These are phyloP conservation scores for Trametes sanguinea DNA, from an alignment of 768 basidiomycete species.

Conservation along the genomic window DNA sequence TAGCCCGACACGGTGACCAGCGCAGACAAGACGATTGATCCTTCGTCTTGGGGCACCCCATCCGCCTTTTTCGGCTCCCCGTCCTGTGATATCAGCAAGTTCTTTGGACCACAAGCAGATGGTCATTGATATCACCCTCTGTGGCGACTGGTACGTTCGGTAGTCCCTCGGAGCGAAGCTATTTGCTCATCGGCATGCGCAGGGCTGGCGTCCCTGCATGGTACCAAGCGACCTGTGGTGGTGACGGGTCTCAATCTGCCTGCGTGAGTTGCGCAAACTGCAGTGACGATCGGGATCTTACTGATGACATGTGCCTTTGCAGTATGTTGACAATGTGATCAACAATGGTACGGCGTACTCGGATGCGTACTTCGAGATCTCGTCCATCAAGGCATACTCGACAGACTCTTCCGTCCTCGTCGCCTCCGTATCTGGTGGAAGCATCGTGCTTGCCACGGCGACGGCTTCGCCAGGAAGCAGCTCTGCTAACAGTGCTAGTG, in stretches of 20 bases:
- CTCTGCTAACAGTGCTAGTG: not conserved
- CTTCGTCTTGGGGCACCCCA: constrained; percentile 47
- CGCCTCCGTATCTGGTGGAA: constrained; percentile 10
- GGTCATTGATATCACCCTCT: constrained; percentile 58
- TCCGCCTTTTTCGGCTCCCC: constrained; percentile 43
- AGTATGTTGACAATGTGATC: constrained; percentile 52
- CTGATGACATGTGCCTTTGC: not conserved
- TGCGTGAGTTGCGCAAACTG: constrained; percentile 10
- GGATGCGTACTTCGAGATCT: constrained; percentile 63
- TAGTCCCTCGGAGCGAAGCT: not conserved
- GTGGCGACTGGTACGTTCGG: constrained; percentile 46
- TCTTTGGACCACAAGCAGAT: constrained; percentile 52
- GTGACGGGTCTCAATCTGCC: constrained; percentile 37
- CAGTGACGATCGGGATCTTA: not conserved
- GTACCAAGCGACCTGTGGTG: constrained; percentile 46
- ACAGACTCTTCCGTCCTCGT: constrained; percentile 4
- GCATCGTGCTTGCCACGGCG: constrained; percentile 6
- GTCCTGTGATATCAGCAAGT: constrained; percentile 45
- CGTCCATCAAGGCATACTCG: constrained; percentile 55
- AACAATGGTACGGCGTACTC: constrained; percentile 48
- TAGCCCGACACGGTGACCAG: constrained; percentile 41
- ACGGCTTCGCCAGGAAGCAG: not conserved
- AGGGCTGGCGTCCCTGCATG: constrained; percentile 54
- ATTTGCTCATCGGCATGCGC: not conserved
- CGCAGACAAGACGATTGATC: constrained; percentile 39